Conservation (phyloP, 768 basidiomycete species). For the Clavulina sp. region DNA sequence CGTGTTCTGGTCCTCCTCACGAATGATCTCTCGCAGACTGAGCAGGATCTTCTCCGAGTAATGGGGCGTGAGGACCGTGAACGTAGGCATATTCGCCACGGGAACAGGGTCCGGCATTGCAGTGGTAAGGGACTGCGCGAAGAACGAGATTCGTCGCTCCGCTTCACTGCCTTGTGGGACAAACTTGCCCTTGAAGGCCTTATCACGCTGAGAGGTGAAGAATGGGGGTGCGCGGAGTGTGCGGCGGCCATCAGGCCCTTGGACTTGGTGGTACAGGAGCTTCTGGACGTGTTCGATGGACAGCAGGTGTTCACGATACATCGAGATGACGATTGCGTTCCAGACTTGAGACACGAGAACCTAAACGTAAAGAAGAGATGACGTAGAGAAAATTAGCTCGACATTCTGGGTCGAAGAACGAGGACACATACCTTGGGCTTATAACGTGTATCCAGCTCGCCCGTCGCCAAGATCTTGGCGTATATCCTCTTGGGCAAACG, state of each 20-base stretch:
- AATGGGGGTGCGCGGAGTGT: slow-evolving; percentile 91
- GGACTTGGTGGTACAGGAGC: slow-evolving; percentile 91
- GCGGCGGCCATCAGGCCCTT: slow-evolving; percentile 72
- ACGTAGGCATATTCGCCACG: slow-evolving; percentile 99
- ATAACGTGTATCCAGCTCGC: slow-evolving; percentile 96
- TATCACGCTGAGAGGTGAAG: slow-evolving; percentile 92
- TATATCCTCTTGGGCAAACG: slow-evolving; percentile 93
- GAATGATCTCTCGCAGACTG: slow-evolving; percentile 93
- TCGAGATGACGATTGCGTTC: slow-evolving; percentile 99
- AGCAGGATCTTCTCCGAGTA: slow-evolving; percentile 98
- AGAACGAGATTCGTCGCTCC: slow-evolving; percentile 95
- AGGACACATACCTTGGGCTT: slow-evolving; percentile 75
- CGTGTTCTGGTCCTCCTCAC: slow-evolving; percentile 93
- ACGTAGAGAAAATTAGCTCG: not conserved
- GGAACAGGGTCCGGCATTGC: slow-evolving; percentile 82
- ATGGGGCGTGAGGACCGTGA: slow-evolving; percentile 95
- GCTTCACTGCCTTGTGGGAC: slow-evolving; percentile 93
- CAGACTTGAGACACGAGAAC: slow-evolving; percentile 97
- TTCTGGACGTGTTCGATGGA: slow-evolving; percentile 99
- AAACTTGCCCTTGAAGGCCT: slow-evolving; percentile 69
- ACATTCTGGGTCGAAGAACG: not conserved
- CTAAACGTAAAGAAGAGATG: too few species aligned
- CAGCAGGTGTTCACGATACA: slow-evolving; percentile 98
- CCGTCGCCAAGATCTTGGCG: slow-evolving; percentile 82
- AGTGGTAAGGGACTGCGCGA: slow-evolving; percentile 95